phyloP scores from a whole-genome alignment of 148 eudicot genomes.

The Camellia japonica region DNA sequence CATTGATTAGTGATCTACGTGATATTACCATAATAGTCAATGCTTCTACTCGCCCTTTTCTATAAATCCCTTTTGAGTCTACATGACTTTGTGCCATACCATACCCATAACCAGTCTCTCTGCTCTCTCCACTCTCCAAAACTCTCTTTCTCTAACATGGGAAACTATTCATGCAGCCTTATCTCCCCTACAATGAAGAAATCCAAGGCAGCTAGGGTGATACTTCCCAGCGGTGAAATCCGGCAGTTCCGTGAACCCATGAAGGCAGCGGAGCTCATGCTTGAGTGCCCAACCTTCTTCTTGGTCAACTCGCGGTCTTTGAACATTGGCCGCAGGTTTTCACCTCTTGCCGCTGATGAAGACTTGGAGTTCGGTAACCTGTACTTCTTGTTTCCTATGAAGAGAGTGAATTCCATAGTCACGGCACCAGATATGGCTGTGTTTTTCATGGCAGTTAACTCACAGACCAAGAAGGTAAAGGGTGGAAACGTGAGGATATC shows the following conservation, averaged over 20 bases:
- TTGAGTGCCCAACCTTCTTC: slow-evolving; percentile 37
- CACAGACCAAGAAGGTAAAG: slow-evolving; percentile 16
- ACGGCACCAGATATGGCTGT: slow-evolving; percentile 36
- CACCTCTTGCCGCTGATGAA: slow-evolving; percentile 42
- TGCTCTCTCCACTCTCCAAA: not conserved
- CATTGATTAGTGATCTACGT: too few species aligned
- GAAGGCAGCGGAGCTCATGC: slow-evolving; percentile 51
- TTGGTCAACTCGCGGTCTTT: slow-evolving; percentile 30
- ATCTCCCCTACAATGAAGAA: slow-evolving; percentile 16
- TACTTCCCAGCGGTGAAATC: slow-evolving; percentile 43
- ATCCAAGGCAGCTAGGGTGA: slow-evolving; percentile 35
- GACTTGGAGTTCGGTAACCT: slow-evolving; percentile 40
- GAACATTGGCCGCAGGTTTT: slow-evolving; percentile 29
- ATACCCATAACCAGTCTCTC: not conserved
- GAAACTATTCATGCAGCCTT: slow-evolving; percentile 33
- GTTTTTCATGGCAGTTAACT: slow-evolving; percentile 23
- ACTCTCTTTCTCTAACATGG: slow-evolving; percentile 20
- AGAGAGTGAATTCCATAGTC: slow-evolving; percentile 31
- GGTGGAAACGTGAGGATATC: slow-evolving; percentile 19
- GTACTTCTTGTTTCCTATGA: slow-evolving; percentile 47
- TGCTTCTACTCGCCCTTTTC: too few species aligned
- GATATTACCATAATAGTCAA: too few species aligned
- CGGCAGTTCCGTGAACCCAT: slow-evolving; percentile 39
- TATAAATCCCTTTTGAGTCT: too few species aligned
- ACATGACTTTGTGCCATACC: not conserved